Base-by-base conservation (phyloP, 2,329 filamentous ascomycete species). In the Phialophora verrucosa region DNA sequence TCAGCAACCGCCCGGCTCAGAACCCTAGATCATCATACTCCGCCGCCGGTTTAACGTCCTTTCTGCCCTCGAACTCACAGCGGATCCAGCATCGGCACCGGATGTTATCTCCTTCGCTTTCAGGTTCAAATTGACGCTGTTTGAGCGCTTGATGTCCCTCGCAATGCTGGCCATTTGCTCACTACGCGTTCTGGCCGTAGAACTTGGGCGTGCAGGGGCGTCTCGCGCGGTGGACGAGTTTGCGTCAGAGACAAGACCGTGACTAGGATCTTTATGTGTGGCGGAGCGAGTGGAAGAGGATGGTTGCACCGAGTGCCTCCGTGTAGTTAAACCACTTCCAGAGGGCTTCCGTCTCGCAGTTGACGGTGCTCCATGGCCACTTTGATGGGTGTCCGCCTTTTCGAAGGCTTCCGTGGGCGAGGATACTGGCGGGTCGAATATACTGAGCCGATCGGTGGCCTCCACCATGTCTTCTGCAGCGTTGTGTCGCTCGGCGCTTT, bases 21-120 rank as follows among this genome's bases (percentile, higher is more conserved):
- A 27, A 10, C 20, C 49, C 42, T 59, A 72, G 4, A 72, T 63
- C 65, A 72, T 71, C 68, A 71, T 71, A 61, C 69, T 72, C 38
- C 67, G 62, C 55, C 70, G 69, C 27, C 63, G 57, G 27, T 70
- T 68, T 14, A 64, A 55, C 17, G 69, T 61, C 51, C 62, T 73
- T 49, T 73, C 73, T 17, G 62, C 62, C 32, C 67, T 64, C n/a
- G 54, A 54, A 44, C 20, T 56, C 38, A 14, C 20, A 20, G 11
- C 20, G 44, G 42, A 62, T 12, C 44, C 59, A 23, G 42, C n/a
- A 23, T 57, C 57, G 8, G 35, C 49, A 5, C 12, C 51, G 42
- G 47, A 27, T 23, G 50, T 23, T n/a, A 35, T 44, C 27, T 44
- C 27, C 38, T 31, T 38, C 17, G 17, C 44, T 55, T 56, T 49